phyloP scores from a whole-genome alignment of 352 stramenopile genomes.

The Lagenidium giganteum region DNA sequence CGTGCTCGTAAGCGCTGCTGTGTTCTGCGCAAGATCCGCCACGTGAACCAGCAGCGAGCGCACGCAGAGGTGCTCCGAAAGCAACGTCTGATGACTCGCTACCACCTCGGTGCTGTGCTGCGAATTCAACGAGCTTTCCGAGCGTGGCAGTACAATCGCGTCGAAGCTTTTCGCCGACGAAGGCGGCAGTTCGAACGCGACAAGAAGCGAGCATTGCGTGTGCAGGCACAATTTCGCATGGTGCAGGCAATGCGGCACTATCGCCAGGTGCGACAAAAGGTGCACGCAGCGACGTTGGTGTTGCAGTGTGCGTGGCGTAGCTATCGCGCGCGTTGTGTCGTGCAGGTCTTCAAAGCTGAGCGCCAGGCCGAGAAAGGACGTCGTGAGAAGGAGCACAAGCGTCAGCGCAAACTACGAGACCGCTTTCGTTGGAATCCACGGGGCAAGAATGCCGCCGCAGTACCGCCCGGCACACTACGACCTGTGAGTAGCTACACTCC shows the following conservation, averaged over 20 bases:
- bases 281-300: constrained; percentile 15
- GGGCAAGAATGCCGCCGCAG: too few relatives aligned
- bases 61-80: too few relatives aligned
- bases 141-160: constrained; percentile 19
- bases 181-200: constrained; percentile 41
- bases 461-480: too few relatives aligned
- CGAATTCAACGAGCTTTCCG: constrained; percentile 27
- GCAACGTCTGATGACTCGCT: too few relatives aligned
- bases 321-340: constrained; percentile 15
- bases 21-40: constrained; percentile 24
- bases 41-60: constrained; percentile 13
- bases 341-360: too few relatives aligned
- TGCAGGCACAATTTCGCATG: constrained; percentile 39
- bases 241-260: constrained; percentile 22
- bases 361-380: constrained; percentile 1
- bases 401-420: constrained; percentile 18
- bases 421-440: too few relatives aligned
- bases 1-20: constrained; percentile 16
- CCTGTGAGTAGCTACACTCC: constrained; percentile 4
- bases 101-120: constrained; percentile 28
- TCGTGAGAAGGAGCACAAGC: constrained; percentile 9
- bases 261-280: constrained; percentile 10
- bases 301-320: constrained; percentile 37
- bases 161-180: constrained; percentile 26
- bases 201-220: constrained; percentile 28